These are phyloP conservation scores for Phytophthora megakarya DNA, from an alignment of 352 stramenopile species.

Conservation along the genomic window DNA sequence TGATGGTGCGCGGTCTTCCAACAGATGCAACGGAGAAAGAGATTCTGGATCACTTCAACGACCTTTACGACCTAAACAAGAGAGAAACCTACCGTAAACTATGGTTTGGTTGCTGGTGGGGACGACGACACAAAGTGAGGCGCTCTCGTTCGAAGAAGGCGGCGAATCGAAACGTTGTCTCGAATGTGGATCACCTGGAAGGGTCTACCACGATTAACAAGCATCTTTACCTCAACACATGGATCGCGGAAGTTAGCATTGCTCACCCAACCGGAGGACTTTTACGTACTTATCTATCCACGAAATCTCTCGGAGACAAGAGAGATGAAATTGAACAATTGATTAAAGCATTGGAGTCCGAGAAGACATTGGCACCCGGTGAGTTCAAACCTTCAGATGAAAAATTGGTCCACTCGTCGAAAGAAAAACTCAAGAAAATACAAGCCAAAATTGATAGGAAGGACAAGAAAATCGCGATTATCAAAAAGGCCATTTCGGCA, in stretches of 20 bases:
- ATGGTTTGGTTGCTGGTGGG: constrained; percentile 71
- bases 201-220: constrained; percentile 46
- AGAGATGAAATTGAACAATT: constrained; percentile 48
- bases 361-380: constrained; percentile 37
- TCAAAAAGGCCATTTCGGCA: constrained; percentile 43
- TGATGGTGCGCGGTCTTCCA: constrained; percentile 44
- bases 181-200: constrained; percentile 70
- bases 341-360: constrained; percentile 39
- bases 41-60: constrained; percentile 78
- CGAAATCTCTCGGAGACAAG: constrained; percentile 53
- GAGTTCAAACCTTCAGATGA: constrained; percentile 39
- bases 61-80: constrained; percentile 65
- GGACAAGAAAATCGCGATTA: constrained; percentile 49
- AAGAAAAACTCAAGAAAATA: constrained; percentile 25
- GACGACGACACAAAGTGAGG: constrained; percentile 48
- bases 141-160: constrained; percentile 41
- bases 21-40: constrained; percentile 57
- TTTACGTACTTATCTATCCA: constrained; percentile 65
- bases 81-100: constrained; percentile 54
- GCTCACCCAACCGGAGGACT: constrained; percentile 73
- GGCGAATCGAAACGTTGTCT: constrained; percentile 46
- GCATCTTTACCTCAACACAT: constrained; percentile 71
- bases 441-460: constrained; percentile 40
- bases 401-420: constrained; percentile 40
- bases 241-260: constrained; percentile 85